These are phyloP conservation scores for Dactylorhiza incarnata DNA, from an alignment of 106 monocot species.

Conservation along the genomic window DNA sequence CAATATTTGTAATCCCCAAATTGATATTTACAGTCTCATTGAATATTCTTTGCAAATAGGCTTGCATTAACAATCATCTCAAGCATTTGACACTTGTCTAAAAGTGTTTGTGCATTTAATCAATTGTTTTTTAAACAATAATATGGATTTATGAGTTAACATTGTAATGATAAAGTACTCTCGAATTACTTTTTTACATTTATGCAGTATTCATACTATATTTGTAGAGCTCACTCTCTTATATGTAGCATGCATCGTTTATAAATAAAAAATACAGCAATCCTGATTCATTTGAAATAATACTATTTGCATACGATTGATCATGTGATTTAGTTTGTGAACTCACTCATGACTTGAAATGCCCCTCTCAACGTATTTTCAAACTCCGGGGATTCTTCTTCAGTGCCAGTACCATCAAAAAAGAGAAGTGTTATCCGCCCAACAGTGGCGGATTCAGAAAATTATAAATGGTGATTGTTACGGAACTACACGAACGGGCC, in stretches of 20 bases:
- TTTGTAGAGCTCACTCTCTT: background rate
- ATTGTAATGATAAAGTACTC: background rate
- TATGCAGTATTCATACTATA: background rate
- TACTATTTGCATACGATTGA: background rate
- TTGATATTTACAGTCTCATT: no score
- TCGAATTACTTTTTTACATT: background rate
- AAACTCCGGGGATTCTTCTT: constrained; percentile 50
- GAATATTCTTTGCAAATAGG: no score
- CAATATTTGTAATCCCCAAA: no score
- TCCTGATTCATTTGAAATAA: background rate
- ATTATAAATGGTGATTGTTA: no score
- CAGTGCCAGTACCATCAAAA: constrained; percentile 57
- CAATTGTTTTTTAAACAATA: no score
- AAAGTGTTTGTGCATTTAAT: no score
- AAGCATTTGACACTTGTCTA: no score
- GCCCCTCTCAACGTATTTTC: background rate
- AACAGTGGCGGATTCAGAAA: no score
- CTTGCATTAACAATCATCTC: no score
- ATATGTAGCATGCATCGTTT: background rate
- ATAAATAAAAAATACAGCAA: background rate
- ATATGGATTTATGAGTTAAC: background rate
- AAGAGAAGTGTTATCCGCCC: constrained; percentile 41
- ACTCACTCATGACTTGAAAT: background rate
- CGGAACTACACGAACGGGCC: no score
- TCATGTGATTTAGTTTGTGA: background rate